Conservation (phyloP, 116 monocot species). For the Posidonia oceanica region DNA sequence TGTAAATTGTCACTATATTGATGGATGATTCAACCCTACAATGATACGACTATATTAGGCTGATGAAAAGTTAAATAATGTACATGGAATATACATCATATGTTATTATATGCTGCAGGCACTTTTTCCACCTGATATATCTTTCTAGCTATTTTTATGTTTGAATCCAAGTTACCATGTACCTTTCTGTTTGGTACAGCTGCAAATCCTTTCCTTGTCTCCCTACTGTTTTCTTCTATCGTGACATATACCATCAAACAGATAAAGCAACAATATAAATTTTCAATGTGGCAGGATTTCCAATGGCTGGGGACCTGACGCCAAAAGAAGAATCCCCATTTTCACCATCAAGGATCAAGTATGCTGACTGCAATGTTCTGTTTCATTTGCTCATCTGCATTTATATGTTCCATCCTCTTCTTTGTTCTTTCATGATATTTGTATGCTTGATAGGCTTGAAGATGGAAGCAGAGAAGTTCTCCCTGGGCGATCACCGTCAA, state of each 20-base stretch:
- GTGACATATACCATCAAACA: too few relatives aligned
- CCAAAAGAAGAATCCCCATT: conserved; percentile 87
- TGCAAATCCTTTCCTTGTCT: too few relatives aligned
- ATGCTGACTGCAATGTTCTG: conserved; percentile 9
- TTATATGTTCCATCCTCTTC: conserved; percentile 1
- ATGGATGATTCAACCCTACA: neutral
- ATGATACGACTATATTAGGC: too few relatives aligned
- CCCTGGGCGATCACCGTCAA: conserved; percentile 59
- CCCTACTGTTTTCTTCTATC: too few relatives aligned
- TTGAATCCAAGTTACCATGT: too few relatives aligned
- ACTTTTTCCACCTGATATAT: too few relatives aligned
- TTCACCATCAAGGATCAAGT: conserved; percentile 96
- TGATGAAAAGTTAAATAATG: too few relatives aligned
- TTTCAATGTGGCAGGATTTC: conserved; percentile 9
- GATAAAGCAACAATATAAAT: too few relatives aligned
- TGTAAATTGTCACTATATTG: neutral
- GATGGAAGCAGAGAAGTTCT: conserved; percentile 56
- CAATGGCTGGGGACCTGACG: conserved; percentile 33
- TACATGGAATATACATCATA: too few relatives aligned
- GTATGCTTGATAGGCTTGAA: conserved; percentile 46
- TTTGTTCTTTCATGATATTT: conserved; percentile 10
- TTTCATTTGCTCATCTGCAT: conserved; percentile 5
- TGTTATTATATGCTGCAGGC: too few relatives aligned
- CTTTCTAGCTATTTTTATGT: too few relatives aligned
- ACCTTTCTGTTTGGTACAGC: too few relatives aligned